A percentile compares a stretch with the other conserved stretches of the same genome.
phyloP scores from a whole-genome alignment of 1,284 basidiomycete genomes.

The Ganoderma leucocontextum region DNA sequence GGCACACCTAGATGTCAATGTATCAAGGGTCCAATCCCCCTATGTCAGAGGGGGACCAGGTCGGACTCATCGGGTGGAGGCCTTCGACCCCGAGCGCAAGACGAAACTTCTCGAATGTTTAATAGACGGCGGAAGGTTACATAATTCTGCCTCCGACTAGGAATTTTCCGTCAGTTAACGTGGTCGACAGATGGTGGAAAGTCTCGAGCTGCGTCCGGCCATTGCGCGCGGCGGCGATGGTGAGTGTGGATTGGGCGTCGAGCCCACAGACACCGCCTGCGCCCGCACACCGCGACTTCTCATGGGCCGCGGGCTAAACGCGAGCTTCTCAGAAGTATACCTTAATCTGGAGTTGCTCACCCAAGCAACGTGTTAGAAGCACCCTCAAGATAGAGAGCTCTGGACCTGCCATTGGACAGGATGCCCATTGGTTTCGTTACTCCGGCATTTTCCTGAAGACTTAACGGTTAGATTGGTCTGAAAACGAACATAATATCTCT shows the following conservation, averaged over 20 bases:
- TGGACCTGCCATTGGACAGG: background rate
- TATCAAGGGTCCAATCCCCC: conserved; percentile 19
- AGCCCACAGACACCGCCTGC: conserved; percentile 8
- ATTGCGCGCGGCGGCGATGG: too few relatives aligned
- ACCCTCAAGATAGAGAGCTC: background rate
- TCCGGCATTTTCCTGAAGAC: background rate
- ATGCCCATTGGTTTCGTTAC: background rate
- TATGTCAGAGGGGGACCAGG: background rate
- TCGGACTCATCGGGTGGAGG: background rate
- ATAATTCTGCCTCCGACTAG: background rate
- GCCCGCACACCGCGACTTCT: conserved; percentile 14
- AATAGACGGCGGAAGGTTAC: background rate
- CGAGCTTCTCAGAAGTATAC: conserved; percentile 10
- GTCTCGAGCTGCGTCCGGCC: too few relatives aligned
- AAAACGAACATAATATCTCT: background rate
- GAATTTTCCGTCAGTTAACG: background rate
- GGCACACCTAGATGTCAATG: background rate
- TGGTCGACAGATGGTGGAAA: background rate
- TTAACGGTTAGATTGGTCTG: conserved; percentile 17
- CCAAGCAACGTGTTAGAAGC: conserved; percentile 9
- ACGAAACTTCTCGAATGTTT: background rate
- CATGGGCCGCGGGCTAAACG: conserved; percentile 15
- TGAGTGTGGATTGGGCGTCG: conserved; percentile 1
- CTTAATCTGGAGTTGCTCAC: conserved; percentile 18
- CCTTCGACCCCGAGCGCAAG: background rate